Base-by-base conservation (phyloP, 179 eudicot species). In the Sideroxylon spinosum region DNA sequence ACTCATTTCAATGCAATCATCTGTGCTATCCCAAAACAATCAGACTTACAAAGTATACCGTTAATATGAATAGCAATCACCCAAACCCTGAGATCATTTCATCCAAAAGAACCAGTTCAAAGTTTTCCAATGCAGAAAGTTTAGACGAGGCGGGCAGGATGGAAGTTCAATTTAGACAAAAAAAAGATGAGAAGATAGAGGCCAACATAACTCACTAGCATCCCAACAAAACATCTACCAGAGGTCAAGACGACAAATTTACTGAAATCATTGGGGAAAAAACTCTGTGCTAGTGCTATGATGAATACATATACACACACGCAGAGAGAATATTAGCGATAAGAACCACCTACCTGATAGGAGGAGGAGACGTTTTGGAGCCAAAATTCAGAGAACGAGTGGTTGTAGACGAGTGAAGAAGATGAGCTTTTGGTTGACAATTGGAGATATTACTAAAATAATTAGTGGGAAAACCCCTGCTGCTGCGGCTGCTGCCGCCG, bases 331-430 rank as follows among this genome's bases (percentile, higher is more conserved):
- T n/a, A 13, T 10, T 19, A 25, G 48, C 14, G 26, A 78, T 52
- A 0, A 0, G 13, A 26, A 6, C 44, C 44, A 37, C 44, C 44
- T 68, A 78, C 80, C 80, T 78, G 68, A 78, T 69, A 20, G 23
- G 14, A 44, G 67, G 5, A 56, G 49, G 25, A 55, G 25, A 78
- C 44, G 57, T 19, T 44, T 57, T 57, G 75, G 80, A 66, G 25
- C 29, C 46, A 17, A 53, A 69, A 69, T 78, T 78, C 25, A 13
- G 25, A 11, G 62, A 16, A 77, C 20, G 44, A 16, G 48, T 56
- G 50, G 63, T 6, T 55, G 68, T 44, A 57, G 67, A 56, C 5
- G 67, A 68, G 48, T 28, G 29, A 7, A 60, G 60, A 22, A 10
- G 13, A 59, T 0, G 32, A 23, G 23, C 22, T 37, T 74, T 74